Percentiles rank a stretch among this genome's conserved stretches.
Conservation (phyloP, 306 rosid species). For the Prunus campanulata region DNA sequence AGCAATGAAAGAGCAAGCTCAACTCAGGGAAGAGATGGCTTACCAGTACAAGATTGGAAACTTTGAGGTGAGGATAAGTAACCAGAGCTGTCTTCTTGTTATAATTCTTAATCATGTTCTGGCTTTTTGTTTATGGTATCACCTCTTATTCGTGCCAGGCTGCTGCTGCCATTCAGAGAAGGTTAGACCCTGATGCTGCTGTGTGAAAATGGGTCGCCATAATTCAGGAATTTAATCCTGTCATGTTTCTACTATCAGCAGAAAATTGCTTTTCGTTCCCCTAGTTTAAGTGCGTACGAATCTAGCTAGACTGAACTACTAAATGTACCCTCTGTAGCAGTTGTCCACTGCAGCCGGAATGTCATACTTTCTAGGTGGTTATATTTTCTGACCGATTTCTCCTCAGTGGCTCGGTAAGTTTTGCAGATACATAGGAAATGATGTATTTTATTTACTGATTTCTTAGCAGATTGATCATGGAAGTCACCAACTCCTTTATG, state of each 20-base stretch:
- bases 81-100: conserved; percentile 5
- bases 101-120: not conserved
- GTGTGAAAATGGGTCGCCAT: conserved; percentile 27
- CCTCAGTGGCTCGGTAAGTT: not conserved
- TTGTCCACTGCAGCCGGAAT: not conserved
- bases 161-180: conserved; percentile 95
- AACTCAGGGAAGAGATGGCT: conserved; percentile 98
- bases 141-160: conserved; percentile 48
- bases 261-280: not conserved
- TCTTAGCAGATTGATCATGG: not conserved
- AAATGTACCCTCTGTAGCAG: not conserved
- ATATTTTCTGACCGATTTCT: not conserved
- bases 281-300: not conserved
- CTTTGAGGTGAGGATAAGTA: conserved; percentile 56
- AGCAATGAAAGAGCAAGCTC: conserved; percentile 99
- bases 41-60: conserved; percentile 94
- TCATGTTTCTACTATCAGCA: not conserved
- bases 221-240: not conserved
- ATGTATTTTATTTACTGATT: not conserved
- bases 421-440: conserved; percentile 9
- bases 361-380: not conserved
- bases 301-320: not conserved
- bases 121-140: conserved; percentile 13
- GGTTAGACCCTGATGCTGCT: conserved; percentile 90
- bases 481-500: not conserved